Base-by-base conservation (phyloP, 306 rosid species). In the Ceratonia siliqua region DNA sequence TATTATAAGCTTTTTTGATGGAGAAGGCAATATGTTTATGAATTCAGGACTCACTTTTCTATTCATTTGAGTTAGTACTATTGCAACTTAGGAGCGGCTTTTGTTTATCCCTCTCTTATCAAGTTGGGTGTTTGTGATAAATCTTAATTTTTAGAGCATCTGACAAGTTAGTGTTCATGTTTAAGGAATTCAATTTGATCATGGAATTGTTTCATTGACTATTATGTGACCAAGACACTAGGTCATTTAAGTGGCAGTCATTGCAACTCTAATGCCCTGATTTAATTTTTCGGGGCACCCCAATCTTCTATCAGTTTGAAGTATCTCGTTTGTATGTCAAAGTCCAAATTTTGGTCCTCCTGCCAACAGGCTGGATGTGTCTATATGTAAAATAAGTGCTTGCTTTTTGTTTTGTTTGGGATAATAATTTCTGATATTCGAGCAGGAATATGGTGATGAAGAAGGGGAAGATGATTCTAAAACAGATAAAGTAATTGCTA, bases 401-500 rank as follows among this genome's bases (percentile, higher is more conserved):
- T 61, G 30, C 41, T 55, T 53, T 62, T n/a, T 74, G 62, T 68
- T 71, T 38, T 66, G 74, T 70, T 52, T 76, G 75, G 62, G 36
- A 12, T 28, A 35, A 45, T 56, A 50, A 55, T 71, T 59, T 74
- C 53, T 78, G 5, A 61, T 66, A 10, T 72, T 46, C 82, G 55
- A 62, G 66, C 91, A 92, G 97, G 95, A 74, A 79, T 77, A 81
- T 66, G 72, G 33, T 56, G 82, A 48, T 62, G 85, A 67, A 42
- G 81, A 75, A 56, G 82, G 69, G 56, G 77, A 86, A 77, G 78
- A 72, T 59, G 85, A 85, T 62, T 38, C 82, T 18, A 80, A 65
- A 80, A 83, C 70, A 41, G 89, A 86, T 68, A 42, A 67, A 76
- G 83, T 11, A 58, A 71, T 21, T 70, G 46, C 86, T 76, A 62